Evolutionary conservation across 2,329 filamentous ascomycete genomes (phyloP).

Genomic region (Alternaria atra): DNA sequence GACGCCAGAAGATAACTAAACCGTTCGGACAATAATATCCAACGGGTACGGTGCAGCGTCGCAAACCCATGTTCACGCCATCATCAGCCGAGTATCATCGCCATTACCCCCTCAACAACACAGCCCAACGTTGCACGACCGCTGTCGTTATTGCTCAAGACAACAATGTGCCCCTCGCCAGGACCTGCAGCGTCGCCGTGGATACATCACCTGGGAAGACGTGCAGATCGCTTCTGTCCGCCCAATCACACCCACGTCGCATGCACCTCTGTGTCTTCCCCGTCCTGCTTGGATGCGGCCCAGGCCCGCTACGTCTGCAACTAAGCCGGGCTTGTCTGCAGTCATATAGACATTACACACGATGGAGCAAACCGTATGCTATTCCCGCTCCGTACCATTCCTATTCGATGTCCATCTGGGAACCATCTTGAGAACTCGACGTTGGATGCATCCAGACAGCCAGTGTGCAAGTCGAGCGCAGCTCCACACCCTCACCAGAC

Average conservation of each 20-base stretch:
- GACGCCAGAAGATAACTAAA: neutral
- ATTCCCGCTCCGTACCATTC: constrained; percentile 27
- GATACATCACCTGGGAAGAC: constrained; percentile 22
- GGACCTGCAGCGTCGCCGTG: constrained; percentile 20
- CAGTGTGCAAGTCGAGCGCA: constrained; percentile 16
- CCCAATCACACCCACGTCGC: constrained; percentile 27
- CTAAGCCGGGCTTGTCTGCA: constrained; percentile 17
- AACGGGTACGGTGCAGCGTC: constrained; percentile 1
- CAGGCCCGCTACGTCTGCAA: constrained; percentile 36
- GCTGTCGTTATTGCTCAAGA: constrained; percentile 10
- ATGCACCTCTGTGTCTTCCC: constrained; percentile 21
- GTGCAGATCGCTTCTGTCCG: constrained; percentile 27
- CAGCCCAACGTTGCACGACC: constrained; percentile 21
- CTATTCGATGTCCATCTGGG: constrained; percentile 34
- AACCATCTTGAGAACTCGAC: constrained; percentile 1
- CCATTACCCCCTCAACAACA: constrained; percentile 1
- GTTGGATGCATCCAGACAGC: neutral
- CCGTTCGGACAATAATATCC: neutral
- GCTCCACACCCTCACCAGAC: constrained; percentile 17
- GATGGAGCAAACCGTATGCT: constrained; percentile 3
- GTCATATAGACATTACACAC: constrained; percentile 17
- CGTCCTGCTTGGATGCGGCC: constrained; percentile 26
- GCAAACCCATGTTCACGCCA: constrained; percentile 21
- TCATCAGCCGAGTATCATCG: constrained; percentile 17
- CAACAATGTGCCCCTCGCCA: constrained; percentile 17